phyloP scores from a whole-genome alignment of 176 grass and related monocot species.

The Eragrostis nindensis region DNA sequence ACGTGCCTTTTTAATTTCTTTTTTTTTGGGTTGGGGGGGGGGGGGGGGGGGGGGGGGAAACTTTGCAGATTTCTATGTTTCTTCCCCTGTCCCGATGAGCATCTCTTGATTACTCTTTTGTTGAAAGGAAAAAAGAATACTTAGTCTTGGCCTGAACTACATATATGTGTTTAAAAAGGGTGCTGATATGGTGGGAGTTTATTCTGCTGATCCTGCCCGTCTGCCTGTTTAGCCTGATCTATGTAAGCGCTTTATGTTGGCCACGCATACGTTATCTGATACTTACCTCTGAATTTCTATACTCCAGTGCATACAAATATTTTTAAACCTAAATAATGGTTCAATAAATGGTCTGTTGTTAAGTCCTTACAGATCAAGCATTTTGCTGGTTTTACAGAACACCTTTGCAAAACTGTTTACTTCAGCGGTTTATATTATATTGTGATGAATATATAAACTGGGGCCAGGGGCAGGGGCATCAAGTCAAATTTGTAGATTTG shows the following conservation, averaged over 20 bases:
- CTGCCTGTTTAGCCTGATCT: too few relatives aligned
- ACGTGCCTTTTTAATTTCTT: slow-evolving; percentile 1
- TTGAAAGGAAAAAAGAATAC: not conserved
- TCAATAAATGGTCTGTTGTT: not conserved
- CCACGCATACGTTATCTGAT: too few relatives aligned
- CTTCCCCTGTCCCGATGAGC: too few relatives aligned
- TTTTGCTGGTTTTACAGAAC: not conserved
- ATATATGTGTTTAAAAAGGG: too few relatives aligned
- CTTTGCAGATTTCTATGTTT: too few relatives aligned
- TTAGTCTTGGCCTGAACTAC: not conserved
- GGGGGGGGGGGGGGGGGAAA: too few relatives aligned
- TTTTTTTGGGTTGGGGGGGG: too few relatives aligned
- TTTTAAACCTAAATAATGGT: too few relatives aligned
- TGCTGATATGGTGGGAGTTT: not conserved
- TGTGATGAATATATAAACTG: not conserved
- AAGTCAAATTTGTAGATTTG: slow-evolving; percentile 5
- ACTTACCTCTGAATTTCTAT: too few relatives aligned
- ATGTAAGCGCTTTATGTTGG: too few relatives aligned
- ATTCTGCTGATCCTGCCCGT: not conserved
- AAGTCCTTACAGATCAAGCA: too few relatives aligned
- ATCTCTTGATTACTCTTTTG: not conserved
- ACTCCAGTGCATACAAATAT: too few relatives aligned
- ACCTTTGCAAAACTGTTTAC: not conserved
- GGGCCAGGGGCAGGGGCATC: not conserved
- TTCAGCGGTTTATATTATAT: not conserved